A percentile compares a stretch with the other conserved stretches of the same genome.
Evolutionary conservation across 2,329 filamentous ascomycete genomes (phyloP).

Genomic region (Dothideomycetidae sp.): DNA sequence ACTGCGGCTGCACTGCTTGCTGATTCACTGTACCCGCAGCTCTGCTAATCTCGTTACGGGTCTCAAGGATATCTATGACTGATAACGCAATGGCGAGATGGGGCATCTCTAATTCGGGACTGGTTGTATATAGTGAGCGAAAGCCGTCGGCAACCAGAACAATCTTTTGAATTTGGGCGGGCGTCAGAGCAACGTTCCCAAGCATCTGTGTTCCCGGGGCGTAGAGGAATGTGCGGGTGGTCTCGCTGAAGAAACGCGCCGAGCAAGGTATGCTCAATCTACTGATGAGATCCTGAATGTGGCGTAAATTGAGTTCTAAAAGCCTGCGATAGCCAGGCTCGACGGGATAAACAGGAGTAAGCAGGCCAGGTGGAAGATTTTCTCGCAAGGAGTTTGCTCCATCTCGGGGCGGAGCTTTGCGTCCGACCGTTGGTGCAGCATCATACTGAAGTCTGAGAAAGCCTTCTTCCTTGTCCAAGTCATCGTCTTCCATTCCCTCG

Average conservation of each 20-base stretch:
- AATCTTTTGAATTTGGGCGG: conserved; percentile 11
- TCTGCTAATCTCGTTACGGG: not conserved
- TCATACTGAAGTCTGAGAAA: conserved; percentile 7
- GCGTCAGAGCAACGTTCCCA: conserved; percentile 9
- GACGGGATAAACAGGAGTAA: conserved; percentile 6
- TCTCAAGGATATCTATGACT: conserved; percentile 5
- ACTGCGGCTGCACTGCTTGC: not conserved
- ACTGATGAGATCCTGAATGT: conserved; percentile 48
- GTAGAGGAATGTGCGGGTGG: conserved; percentile 10
- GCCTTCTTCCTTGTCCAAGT: conserved; percentile 33
- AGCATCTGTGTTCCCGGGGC: conserved; percentile 10
- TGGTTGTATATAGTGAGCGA: conserved; percentile 11
- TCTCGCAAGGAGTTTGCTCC: conserved; percentile 1
- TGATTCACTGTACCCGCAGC: conserved; percentile 1
- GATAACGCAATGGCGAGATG: conserved; percentile 11
- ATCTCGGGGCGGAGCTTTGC: not conserved
- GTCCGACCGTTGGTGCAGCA: conserved; percentile 1
- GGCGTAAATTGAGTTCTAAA: conserved; percentile 46
- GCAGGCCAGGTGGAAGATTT: conserved; percentile 8
- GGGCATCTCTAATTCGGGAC: conserved; percentile 9
- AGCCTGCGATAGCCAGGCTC: conserved; percentile 16
- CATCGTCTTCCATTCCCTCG: conserved; percentile 22
- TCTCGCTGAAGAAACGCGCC: conserved; percentile 9
- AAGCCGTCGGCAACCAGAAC: conserved; percentile 12
- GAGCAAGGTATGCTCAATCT: conserved; percentile 24